Base-by-base conservation (phyloP, 352 stramenopile species). In the Globisporangium solare region DNA sequence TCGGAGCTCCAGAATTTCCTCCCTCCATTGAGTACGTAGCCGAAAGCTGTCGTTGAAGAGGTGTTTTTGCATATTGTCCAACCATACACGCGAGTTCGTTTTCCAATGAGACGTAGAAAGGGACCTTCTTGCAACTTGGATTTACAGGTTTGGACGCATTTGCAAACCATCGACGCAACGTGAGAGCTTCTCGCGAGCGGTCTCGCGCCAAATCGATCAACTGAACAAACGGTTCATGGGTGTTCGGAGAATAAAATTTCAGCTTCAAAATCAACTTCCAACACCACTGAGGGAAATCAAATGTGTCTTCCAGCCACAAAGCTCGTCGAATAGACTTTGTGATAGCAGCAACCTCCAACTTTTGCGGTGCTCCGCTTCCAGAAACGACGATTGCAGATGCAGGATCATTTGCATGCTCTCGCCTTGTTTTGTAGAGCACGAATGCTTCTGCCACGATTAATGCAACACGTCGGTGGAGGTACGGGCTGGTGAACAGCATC, bases 211-310 rank as follows among this genome's bases (percentile, higher is more conserved):
- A 64, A 57, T 91, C 71, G 21, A 95, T 88, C 1, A 92, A 67
- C 18, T 69, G 63, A 0, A 93, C 48, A 49, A 91, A 74, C 6
- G 85, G 83, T 31, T 88, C 66, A 22, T 89, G 78, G 0, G 75
- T 81, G 20, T 69, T 70, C 1, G 78, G 78, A 10, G 81, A 89
- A 57, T 95, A 90, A 66, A 95, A 93, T 15, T 77, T 73, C 41
- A 95, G 68, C 58, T 89, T 92, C 1, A 93, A 71, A 61, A 95
- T 87, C 2, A 92, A 47, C 53, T 78, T 84, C 85, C 85, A 95
- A 60, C 83, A 92, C 85, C 85, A 95, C 12, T 81, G 74, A 21
- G 86, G 71, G 48, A 95, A 93, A 60, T 95, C 79, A 11, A 95
- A 71, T 3, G 66, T 75, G 43, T 74, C 64, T 32, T 77, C 74